phyloP scores from a whole-genome alignment of 495 filamentous ascomycete genomes.

The Neurospora tetrasperma region DNA sequence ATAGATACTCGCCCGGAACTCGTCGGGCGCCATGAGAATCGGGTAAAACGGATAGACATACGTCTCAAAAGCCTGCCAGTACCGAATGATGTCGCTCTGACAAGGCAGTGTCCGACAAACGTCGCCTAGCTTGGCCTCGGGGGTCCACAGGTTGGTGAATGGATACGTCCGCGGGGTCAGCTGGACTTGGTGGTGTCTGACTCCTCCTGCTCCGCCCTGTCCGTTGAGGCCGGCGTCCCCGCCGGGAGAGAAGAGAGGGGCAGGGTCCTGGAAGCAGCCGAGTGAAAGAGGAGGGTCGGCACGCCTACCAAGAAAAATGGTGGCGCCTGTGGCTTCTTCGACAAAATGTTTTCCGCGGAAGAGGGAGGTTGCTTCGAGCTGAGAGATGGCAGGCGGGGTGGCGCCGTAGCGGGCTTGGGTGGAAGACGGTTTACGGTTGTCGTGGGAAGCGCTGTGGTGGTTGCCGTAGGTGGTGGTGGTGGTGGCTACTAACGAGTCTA shows the following conservation, averaged over 20 bases:
- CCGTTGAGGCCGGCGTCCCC: background rate
- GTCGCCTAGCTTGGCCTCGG: background rate
- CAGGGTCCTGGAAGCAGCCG: background rate
- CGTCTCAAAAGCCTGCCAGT: slow-evolving; percentile 3
- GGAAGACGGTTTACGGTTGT: background rate
- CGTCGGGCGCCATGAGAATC: background rate
- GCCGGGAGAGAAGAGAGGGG: background rate
- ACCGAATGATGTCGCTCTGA: background rate
- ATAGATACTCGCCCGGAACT: background rate
- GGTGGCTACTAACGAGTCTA: background rate
- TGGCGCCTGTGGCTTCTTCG: background rate
- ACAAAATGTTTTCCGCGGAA: background rate
- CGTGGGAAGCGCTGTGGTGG: background rate
- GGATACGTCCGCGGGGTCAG: slow-evolving; percentile 1
- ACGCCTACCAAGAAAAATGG: background rate
- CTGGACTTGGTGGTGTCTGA: background rate
- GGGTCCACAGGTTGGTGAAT: background rate
- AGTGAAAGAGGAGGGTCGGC: background rate
- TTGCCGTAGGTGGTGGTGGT: background rate
- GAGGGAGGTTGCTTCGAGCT: background rate
- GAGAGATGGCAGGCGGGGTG: background rate
- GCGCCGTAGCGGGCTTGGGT: background rate
- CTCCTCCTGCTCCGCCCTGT: background rate
- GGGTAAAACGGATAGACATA: slow-evolving; percentile 2
- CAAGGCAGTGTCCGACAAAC: background rate